These are phyloP conservation scores for Alternaria consortialis DNA, from an alignment of 2,329 filamentous ascomycete genomes.

Conservation along the genomic window DNA sequence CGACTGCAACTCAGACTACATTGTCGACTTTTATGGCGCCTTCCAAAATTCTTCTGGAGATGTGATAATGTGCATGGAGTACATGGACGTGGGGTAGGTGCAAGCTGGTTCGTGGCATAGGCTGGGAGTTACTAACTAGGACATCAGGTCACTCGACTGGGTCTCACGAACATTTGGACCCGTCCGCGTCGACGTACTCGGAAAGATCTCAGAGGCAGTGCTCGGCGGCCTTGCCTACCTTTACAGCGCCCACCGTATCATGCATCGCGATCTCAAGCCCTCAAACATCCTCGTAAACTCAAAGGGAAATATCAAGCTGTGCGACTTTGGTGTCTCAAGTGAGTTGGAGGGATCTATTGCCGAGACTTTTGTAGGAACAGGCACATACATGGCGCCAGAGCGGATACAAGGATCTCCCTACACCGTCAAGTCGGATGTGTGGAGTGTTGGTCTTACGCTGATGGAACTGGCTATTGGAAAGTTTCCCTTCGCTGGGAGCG, in stretches of 20 bases:
- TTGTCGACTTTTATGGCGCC: constrained; percentile 97
- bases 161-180: constrained; percentile 96
- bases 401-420: constrained; percentile 97
- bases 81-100: constrained; percentile 96
- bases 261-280: constrained; percentile 98
- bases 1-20: constrained; percentile 94
- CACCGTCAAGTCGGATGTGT: constrained; percentile 97
- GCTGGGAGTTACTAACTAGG: constrained; percentile 22
- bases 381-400: constrained; percentile 99
- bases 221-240: constrained; percentile 93
- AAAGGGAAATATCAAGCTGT: constrained; percentile 92
- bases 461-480: constrained; percentile 99
- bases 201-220: constrained; percentile 96
- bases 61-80: constrained; percentile 99
- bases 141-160: constrained; percentile 81
- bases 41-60: constrained; percentile 97
- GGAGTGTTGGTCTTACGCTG: constrained; percentile 93
- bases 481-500: constrained; percentile 91
- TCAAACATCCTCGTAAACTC: constrained; percentile 98
- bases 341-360: constrained; percentile 98
- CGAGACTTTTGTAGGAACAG: constrained; percentile 97
- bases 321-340: constrained; percentile 98
- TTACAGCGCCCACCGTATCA: constrained; percentile 94
- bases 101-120: constrained; percentile 1
- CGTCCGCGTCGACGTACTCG: constrained; percentile 92